Conservation (phyloP, 768 basidiomycete species). For the Russula emetica region DNA sequence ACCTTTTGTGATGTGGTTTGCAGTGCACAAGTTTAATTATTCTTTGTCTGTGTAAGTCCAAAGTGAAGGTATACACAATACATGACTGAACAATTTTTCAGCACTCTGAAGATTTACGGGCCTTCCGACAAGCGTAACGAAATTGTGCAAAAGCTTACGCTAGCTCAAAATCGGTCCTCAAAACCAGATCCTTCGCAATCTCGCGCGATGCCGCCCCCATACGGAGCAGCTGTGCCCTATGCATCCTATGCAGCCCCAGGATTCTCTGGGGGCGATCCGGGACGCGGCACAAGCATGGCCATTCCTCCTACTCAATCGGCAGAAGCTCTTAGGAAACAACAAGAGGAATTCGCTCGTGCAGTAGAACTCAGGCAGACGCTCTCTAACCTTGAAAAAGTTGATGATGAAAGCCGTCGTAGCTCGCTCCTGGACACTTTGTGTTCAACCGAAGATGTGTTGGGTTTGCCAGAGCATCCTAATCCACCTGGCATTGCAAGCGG, state of each 20-base stretch:
- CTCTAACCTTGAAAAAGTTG: slow-evolving; percentile 65
- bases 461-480: slow-evolving; percentile 62
- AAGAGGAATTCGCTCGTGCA: slow-evolving; percentile 56
- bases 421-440: slow-evolving; percentile 69
- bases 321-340: slow-evolving; percentile 44
- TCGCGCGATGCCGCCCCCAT: neutral
- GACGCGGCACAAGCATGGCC: neutral
- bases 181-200: neutral
- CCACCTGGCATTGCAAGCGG: slow-evolving; percentile 70
- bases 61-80: neutral
- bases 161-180: slow-evolving; percentile 56
- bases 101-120: slow-evolving; percentile 70
- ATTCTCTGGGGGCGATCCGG: neutral
- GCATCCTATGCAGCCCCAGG: neutral
- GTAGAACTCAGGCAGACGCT: slow-evolving; percentile 64
- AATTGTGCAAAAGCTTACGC: slow-evolving; percentile 67
- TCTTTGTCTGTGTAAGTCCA: slow-evolving; percentile 56
- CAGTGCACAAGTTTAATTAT: slow-evolving; percentile 47
- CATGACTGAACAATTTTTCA: slow-evolving; percentile 31
- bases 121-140: slow-evolving; percentile 51
- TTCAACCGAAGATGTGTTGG: slow-evolving; percentile 63
- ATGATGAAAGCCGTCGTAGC: slow-evolving; percentile 67
- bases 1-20: slow-evolving; percentile 13
- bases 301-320: slow-evolving; percentile 2
- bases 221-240: slow-evolving; percentile 1